Base-by-base conservation (phyloP, 2,329 filamentous ascomycete genomes). In the Coniochaeta pulveracea region DNA sequence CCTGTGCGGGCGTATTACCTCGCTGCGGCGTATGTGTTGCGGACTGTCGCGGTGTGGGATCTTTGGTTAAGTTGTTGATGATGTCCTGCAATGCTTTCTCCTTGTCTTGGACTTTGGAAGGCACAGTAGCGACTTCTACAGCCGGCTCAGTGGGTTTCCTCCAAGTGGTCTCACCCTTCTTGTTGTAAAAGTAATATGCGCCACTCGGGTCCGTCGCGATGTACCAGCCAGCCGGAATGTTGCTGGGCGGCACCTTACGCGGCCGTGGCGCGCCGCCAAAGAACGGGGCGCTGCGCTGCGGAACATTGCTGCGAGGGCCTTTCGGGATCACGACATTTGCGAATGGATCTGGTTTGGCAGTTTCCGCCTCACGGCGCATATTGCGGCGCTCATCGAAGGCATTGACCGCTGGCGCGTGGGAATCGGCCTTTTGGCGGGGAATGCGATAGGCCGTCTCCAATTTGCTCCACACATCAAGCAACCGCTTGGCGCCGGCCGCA, bases 381-480 rank as follows among this genome's bases (percentile, higher is more conserved):
- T 52, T 59, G 50, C 81, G 77, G 35, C 81, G 80, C 47, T 73
- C 66, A 42, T 76, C 73, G 16, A 71, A 73, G 17, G 71, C 66
- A 43, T 73, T 74, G 64, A 56, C 45, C 52, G 55, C 40, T 54
- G 42, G 41, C 12, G 65, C 72, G 42, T 76, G 77, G 17, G 80
- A 77, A 50, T 89, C 85, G 37, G 82, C 61, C 61, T 93, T 93
- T 61, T 91, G 84, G 37, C 89, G 76, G 23, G 85, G 85, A 49
- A 98, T 98, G 38, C 91, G 79, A 56, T 96, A 98, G 6, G 77
- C 91, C 22, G 93, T 70, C 54, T 94, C 82, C 31, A 98, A 64
- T 47, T 85, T 88, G 52, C 80, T 81, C 91, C 91, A 98, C 43
- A 80, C 79, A 7, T 85, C 75, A 18, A 95, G 61, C 22, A 98